These are phyloP conservation scores for Trametes pubescens DNA, from an alignment of 1,284 basidiomycete species.

Conservation along the genomic window DNA sequence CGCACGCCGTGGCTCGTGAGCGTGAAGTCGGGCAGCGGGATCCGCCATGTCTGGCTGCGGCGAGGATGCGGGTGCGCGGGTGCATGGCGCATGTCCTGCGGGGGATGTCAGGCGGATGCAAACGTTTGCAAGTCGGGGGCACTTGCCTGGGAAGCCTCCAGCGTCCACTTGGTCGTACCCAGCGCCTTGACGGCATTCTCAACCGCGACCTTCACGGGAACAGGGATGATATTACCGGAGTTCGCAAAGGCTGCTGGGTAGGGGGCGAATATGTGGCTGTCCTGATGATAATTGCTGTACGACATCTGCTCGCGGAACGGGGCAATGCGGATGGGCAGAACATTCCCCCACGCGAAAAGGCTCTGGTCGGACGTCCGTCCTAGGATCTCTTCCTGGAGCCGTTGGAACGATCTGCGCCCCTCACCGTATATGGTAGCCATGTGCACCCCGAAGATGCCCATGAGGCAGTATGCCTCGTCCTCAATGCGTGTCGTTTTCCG, in stretches of 20 bases:
- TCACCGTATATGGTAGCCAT: slow-evolving; percentile 32
- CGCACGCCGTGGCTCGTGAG: slow-evolving; percentile 27
- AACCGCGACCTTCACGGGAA: slow-evolving; percentile 16
- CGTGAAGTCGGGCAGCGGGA: slow-evolving; percentile 26
- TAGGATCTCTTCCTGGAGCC: slow-evolving; percentile 31
- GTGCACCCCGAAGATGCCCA: slow-evolving; percentile 32
- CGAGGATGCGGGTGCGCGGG: not conserved
- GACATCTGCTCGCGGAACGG: slow-evolving; percentile 22
- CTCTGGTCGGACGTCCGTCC: slow-evolving; percentile 31
- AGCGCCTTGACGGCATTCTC: slow-evolving; percentile 20
- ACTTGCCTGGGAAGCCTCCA: slow-evolving; percentile 4
- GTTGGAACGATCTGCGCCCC: slow-evolving; percentile 24
- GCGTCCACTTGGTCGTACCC: slow-evolving; percentile 1
- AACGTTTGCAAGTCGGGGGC: not conserved
- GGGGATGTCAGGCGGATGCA: no score
- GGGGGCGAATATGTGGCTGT: slow-evolving; percentile 30
- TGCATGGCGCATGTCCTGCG: not conserved
- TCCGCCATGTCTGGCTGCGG: slow-evolving; percentile 4
- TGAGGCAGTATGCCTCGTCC: slow-evolving; percentile 30
- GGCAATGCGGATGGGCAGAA: slow-evolving; percentile 18
- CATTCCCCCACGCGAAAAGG: slow-evolving; percentile 31
- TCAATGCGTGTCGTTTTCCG: slow-evolving; percentile 28
- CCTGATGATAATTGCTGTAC: slow-evolving; percentile 24
- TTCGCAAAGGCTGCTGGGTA: slow-evolving; percentile 25
- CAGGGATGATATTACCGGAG: slow-evolving; percentile 20